Evolutionary conservation across 2,329 filamentous ascomycete species (phyloP).

Genomic region (Penicillium thymicola): DNA sequence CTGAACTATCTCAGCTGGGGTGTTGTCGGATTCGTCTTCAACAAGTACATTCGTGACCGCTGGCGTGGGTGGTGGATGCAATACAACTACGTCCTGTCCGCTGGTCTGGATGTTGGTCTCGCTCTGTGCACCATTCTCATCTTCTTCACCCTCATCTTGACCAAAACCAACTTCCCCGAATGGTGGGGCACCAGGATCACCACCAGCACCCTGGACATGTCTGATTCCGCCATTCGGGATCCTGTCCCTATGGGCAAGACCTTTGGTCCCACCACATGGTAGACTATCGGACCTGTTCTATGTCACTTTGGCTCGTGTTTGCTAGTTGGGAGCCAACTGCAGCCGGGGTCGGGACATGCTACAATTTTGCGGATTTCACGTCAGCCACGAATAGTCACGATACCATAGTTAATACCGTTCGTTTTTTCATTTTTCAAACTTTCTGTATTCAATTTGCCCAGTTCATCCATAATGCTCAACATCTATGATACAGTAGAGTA

Average conservation of each 20-base stretch:
- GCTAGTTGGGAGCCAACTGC: not conserved
- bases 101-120: slow-evolving; percentile 66
- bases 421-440: not conserved
- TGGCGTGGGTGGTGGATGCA: slow-evolving; percentile 72
- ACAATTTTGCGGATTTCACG: not conserved
- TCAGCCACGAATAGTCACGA: not conserved
- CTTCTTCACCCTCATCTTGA: slow-evolving; percentile 65
- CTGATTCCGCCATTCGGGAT: slow-evolving; percentile 58
- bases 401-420: not conserved
- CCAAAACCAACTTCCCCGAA: slow-evolving; percentile 51
- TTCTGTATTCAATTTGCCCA: not conserved
- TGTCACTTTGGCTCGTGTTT: not conserved
- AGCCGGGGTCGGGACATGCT: not conserved
- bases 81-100: slow-evolving; percentile 74
- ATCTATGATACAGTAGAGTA: not conserved
- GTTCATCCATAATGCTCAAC: not conserved
- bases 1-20: slow-evolving; percentile 72
- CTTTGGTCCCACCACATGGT: slow-evolving; percentile 55
- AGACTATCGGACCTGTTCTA: not conserved
- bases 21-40: slow-evolving; percentile 64
- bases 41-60: slow-evolving; percentile 62
- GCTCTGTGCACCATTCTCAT: slow-evolving; percentile 65
- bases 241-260: slow-evolving; percentile 53
- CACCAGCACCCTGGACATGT: slow-evolving; percentile 59
- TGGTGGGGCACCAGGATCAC: slow-evolving; percentile 69